Base-by-base conservation (phyloP, 495 filamentous ascomycete species). In the Annulohypoxylon moriforme region DNA sequence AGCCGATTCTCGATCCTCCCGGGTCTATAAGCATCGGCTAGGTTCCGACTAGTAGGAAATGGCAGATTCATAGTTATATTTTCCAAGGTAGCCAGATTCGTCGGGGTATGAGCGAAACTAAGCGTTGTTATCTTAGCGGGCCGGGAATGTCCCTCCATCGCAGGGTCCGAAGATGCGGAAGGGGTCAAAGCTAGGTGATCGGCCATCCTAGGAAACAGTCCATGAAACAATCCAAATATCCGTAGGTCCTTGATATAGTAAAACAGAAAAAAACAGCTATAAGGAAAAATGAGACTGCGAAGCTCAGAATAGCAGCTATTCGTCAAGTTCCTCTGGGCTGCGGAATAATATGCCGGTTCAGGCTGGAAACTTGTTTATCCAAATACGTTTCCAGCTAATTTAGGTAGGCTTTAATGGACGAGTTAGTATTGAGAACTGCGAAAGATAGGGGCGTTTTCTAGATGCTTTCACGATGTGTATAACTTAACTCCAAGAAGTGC, bases 1-100 rank as follows among this genome's bases (percentile, higher is more conserved):
- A 82, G 2, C 13, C 79, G 78, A 64, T 78, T 60, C 46, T 63
- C 62, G 34, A 27, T 49, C 34, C 49, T 64, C 13, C 38, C 50
- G 6, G 71, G 60, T 24, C 66, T 22, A 50, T 63, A 59, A 47
- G 67, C 31, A 36, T 68, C 70, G 42, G 60, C 57, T 4, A 22
- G 60, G 22, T 72, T 36, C 47, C 50, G 60, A 52, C 20, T 52
- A 47, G 70, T 4, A 68, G 47, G 47, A 31, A 62, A 60, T 49
- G 61, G 16, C 16, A 64, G 40, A 59, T 36, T 64, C 33, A 73
- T 61, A 14, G 46, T 55, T 40, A 68, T 64, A 40, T 61, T 31
- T 36, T 67, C 71, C 34, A 73, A 33, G 33, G 49, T 46, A 27
- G 68, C 59, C 62, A 72, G 58, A 40, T 74, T 53, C 42, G 58